Percentiles rank a stretch among this genome's conserved stretches.
These are phyloP conservation scores for Passalora sequoiae DNA, from an alignment of 2,329 filamentous ascomycete species.

Conservation along the genomic window DNA sequence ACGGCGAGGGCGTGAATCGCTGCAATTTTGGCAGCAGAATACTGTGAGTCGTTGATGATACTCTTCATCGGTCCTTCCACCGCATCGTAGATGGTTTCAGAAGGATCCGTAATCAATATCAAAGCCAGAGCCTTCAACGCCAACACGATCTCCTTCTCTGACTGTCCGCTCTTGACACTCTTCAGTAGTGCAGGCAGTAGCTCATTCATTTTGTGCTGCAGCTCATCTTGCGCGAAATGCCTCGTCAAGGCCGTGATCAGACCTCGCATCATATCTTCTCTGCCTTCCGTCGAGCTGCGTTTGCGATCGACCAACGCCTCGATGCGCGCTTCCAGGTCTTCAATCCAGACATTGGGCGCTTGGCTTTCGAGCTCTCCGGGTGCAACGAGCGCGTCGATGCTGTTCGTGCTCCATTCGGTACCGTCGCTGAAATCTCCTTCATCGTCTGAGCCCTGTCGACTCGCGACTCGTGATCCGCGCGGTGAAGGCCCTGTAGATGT, in stretches of 20 bases:
- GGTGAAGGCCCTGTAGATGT: slow-evolving; percentile 56
- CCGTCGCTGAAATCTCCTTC: slow-evolving; percentile 56
- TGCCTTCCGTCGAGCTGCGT: slow-evolving; percentile 65
- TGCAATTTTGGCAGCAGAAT: slow-evolving; percentile 59
- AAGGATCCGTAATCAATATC: slow-evolving; percentile 62
- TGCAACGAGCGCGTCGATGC: slow-evolving; percentile 61
- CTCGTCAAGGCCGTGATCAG: slow-evolving; percentile 63
- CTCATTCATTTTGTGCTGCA: slow-evolving; percentile 56
- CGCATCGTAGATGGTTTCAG: slow-evolving; percentile 61
- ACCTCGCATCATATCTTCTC: slow-evolving; percentile 58
- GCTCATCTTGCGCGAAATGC: slow-evolving; percentile 60
- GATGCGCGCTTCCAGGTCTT: slow-evolving; percentile 60
- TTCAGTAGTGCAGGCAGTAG: slow-evolving; percentile 62
- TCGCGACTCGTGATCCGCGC: slow-evolving; percentile 54
- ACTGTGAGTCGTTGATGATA: slow-evolving; percentile 62
- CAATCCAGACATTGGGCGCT: slow-evolving; percentile 53
- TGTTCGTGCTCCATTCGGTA: slow-evolving; percentile 56
- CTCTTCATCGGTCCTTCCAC: slow-evolving; percentile 56
- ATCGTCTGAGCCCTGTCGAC: slow-evolving; percentile 60
- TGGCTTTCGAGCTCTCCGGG: slow-evolving; percentile 50
- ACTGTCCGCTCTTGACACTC: slow-evolving; percentile 64
- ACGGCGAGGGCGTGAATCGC: slow-evolving; percentile 70
- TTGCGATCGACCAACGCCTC: slow-evolving; percentile 71
- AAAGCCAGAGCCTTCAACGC: slow-evolving; percentile 68
- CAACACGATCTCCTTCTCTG: slow-evolving; percentile 62